Conservation (phyloP, 345 rosid genomes). For the Cardamine chenopodiifolia region DNA sequence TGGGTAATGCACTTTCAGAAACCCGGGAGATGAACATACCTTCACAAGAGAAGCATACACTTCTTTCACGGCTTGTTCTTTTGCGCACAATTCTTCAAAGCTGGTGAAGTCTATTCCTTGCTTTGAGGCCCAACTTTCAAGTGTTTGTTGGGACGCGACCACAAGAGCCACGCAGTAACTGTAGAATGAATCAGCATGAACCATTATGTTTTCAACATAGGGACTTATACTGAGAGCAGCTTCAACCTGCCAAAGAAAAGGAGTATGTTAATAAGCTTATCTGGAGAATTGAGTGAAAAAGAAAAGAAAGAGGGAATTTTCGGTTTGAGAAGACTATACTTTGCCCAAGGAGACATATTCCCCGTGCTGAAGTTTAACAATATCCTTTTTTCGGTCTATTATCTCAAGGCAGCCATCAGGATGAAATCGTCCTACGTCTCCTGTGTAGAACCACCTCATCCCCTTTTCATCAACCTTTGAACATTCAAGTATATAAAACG, state of each 20-base stretch:
- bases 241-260: conserved; percentile 72
- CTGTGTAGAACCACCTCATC: conserved; percentile 98
- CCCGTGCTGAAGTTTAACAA: conserved; percentile 97
- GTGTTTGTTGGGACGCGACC: conserved; percentile 64
- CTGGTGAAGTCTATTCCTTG: conserved; percentile 53
- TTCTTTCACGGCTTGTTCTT: conserved; percentile 67
- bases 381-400: conserved; percentile 93
- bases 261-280: conserved; percentile 29
- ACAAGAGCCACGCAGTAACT: conserved; percentile 91
- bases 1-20: not conserved
- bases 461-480: conserved; percentile 89
- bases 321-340: conserved; percentile 49
- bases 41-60: conserved; percentile 75
- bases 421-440: conserved; percentile 91
- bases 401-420: conserved; percentile 98
- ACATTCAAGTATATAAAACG: conserved; percentile 5
- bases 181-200: conserved; percentile 94
- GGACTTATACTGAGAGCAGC: conserved; percentile 74
- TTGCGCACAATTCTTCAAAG: conserved; percentile 66
- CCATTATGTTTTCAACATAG: conserved; percentile 80
- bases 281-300: not conserved
- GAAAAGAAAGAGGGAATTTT: not conserved
- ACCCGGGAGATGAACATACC: conserved; percentile 46
- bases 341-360: conserved; percentile 98
- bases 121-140: conserved; percentile 84